phyloP scores from a whole-genome alignment of 1,284 basidiomycete genomes.

The Trichosporon coremiiforme region DNA sequence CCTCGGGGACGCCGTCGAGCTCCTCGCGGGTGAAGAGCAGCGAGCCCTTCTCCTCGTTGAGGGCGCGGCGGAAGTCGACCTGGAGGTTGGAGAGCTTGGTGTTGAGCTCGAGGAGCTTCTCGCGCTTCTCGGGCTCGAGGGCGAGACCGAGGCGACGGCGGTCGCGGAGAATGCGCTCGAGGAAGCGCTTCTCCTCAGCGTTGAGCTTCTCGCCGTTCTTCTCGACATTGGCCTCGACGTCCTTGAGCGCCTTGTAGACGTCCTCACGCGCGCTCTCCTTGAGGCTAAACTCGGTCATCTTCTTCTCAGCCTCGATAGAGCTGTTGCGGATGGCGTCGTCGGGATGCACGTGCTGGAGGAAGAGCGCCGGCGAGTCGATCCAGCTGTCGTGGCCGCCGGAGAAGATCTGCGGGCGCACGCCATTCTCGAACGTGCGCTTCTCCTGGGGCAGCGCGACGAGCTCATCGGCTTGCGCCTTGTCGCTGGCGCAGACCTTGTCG shows the following conservation, averaged over 20 bases:
- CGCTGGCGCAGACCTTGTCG: constrained; percentile 22
- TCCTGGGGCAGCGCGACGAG: constrained; percentile 28
- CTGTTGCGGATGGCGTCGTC: constrained; percentile 30
- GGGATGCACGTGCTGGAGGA: constrained; percentile 31
- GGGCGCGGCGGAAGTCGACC: constrained; percentile 33
- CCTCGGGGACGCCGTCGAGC: constrained; percentile 31
- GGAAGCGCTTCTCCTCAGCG: constrained; percentile 31
- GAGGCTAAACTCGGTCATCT: constrained; percentile 26
- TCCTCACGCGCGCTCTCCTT: constrained; percentile 29
- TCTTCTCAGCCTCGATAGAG: constrained; percentile 29
- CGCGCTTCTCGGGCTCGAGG: constrained; percentile 29
- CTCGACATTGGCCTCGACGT: constrained; percentile 27
- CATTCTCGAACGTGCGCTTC: constrained; percentile 32
- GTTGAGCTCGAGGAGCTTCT: constrained; percentile 30
- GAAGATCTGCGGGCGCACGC: constrained; percentile 25
- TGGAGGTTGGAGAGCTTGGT: constrained; percentile 31
- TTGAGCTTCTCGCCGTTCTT: constrained; percentile 26
- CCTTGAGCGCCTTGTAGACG: constrained; percentile 30
- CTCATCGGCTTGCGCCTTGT: constrained; percentile 23
- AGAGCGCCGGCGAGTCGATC: constrained; percentile 23
- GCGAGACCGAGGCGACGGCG: constrained; percentile 30
- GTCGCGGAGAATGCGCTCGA: constrained; percentile 32
- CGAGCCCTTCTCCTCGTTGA: constrained; percentile 35
- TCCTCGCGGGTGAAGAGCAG: constrained; percentile 32
- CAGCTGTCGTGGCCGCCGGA: constrained; percentile 20